Conservation (phyloP, 306 rosid genomes). For the Trifolium subterraneum region DNA sequence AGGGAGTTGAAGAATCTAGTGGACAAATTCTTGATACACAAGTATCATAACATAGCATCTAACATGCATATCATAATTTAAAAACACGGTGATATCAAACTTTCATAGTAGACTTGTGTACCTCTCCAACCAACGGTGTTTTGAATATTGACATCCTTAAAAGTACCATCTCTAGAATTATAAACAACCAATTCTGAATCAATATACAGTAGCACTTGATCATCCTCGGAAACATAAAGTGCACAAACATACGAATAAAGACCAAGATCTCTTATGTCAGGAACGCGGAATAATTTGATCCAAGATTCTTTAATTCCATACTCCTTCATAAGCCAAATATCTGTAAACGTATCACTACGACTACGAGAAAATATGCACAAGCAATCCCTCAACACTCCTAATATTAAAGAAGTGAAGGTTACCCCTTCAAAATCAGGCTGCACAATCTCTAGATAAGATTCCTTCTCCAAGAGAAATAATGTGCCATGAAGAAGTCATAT, state of each 20-base stretch:
- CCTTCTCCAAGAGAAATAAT: constrained; percentile 23
- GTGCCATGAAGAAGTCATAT: background rate
- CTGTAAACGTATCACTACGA: background rate
- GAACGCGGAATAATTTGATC: constrained; percentile 40
- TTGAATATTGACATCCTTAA: constrained; percentile 2
- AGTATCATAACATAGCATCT: background rate
- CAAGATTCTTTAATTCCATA: constrained; percentile 48
- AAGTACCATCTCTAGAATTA: constrained; percentile 11
- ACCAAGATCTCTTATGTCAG: background rate
- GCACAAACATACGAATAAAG: background rate
- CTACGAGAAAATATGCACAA: constrained; percentile 20
- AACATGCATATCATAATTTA: background rate
- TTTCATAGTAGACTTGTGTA: constrained; percentile 35
- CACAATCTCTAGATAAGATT: constrained; percentile 37
- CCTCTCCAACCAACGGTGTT: too few relatives aligned
- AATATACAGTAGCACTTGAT: constrained; percentile 35
- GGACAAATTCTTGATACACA: background rate
- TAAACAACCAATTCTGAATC: constrained; percentile 20
- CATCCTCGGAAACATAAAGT: constrained; percentile 37
- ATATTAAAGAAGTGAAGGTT: background rate
- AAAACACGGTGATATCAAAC: constrained; percentile 49
- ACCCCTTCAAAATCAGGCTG: constrained; percentile 33
- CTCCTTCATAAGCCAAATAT: constrained; percentile 51
- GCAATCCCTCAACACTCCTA: constrained; percentile 40
- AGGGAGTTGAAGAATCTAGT: background rate